Evolutionary conservation across 1,139 yeast species (phyloP), one percentile per base, ranked within the genome.

Genomic region (Debaryomyces coudertii): DNA sequence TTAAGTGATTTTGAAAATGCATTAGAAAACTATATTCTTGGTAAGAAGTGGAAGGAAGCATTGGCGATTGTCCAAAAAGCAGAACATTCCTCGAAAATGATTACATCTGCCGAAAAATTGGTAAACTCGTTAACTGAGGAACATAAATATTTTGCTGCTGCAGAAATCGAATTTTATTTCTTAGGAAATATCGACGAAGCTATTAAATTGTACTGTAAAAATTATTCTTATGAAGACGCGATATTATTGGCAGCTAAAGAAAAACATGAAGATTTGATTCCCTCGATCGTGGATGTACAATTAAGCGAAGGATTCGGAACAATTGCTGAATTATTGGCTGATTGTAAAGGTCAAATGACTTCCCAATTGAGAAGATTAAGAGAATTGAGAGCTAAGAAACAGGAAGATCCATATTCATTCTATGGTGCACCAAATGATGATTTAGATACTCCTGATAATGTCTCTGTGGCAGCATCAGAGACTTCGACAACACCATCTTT

Each of bases 401-500:
- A 74, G 42, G 85, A 81, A 48, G 96, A 92, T 63, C 97, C 97
- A 6, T 84, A 83, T 59, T 85, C 88, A 2, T 93, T 90, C 60
- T 90, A 85, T 62, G 90, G 90, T 11, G 51, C 61, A 22, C 73
- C 74, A 18, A 55, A 60, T 40, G 88, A 82, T 35, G 88, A 83
- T 47, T 73, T 78, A 40, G 95, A 89, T 53, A 80, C 87, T 12
- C 93, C 97, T 0, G 99, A 93, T 65, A 88, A 92, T 63, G 95
- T 95, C 2, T 92, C 98, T 0, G 79, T 95, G 51, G 98, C 98
- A 0, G 95, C 96, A 1, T 87, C 97, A 0, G 97, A 90, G 62
- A 85, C 97, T 0, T 87, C 97, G 0, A 88, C 97, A 0, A 86
- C 90, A 9, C 95, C 95, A 24, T 90, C 98, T 0, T 89, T 92